Evolutionary conservation across 768 basidiomycete genomes (phyloP), one percentile per base, ranked within the genome.

Genomic region (Boletellus ananiceps): DNA sequence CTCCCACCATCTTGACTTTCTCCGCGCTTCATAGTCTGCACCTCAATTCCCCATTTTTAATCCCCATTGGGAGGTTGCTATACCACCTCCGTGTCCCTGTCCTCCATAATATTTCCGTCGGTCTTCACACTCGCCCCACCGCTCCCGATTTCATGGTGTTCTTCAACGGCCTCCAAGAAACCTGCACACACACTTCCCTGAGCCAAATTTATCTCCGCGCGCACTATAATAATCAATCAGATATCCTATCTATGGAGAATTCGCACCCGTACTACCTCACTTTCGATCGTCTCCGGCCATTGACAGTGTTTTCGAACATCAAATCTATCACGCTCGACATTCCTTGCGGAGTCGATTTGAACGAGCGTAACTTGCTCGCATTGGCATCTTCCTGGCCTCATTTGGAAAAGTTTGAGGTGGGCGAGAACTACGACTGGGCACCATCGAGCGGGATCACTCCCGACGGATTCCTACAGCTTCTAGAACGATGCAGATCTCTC

Each of bases 381-480:
- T 41, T 59, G 21, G 48, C 50, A 35, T 58, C 58, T 13, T 51
- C 45, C 0, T 59, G 57, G 58, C 50, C 58, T 3, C 37, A 23
- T 15, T 16, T 59, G 23, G 40, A 50, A 18, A 0, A 0, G 2
- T 42, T 59, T 2, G n/a, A 29, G 14, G 37, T 59, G 19, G 46
- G 47, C 13, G 0, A 12, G 5, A 11, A 52, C 4, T 11, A n/a
- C 32, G 50, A 49, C 27, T 59, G 57, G 49, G 19, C 35, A 7
- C 1, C 32, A 15, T 47, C 38, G 7, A 49, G 53, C 3, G 53
- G n/a, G 8, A 46, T 60, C 40, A 57, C 55, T 6, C 54, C 46
- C 4, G 12, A 5, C 2, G 51, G 58, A n/a, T 57, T 60, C 27
- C 11, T 51, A 21, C 46, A 41, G 23, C 39, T 59, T 13, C 1